These are phyloP conservation scores for Yarrowia sp. DNA, from an alignment of 805 yeast genomes.

Conservation along the genomic window DNA sequence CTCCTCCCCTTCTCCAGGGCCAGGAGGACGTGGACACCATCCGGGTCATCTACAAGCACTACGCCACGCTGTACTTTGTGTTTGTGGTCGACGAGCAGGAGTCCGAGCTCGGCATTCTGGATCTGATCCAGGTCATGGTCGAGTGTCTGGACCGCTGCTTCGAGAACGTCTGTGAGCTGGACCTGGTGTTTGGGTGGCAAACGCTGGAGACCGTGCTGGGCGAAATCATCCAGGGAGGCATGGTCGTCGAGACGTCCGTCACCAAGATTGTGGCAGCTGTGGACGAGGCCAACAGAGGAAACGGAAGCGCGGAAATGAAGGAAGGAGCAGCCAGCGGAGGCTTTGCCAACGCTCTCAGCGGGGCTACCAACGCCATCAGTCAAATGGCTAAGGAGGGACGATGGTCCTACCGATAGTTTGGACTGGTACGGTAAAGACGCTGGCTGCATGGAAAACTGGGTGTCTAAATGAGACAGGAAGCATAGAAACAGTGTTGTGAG, in stretches of 20 bases:
- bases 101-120: conserved; percentile 88
- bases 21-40: conserved; percentile 57
- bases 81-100: conserved; percentile 96
- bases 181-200: conserved; percentile 98
- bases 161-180: conserved; percentile 91
- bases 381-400: conserved; percentile 34
- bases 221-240: conserved; percentile 94
- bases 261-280: conserved; percentile 66
- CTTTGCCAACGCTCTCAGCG: conserved; percentile 33
- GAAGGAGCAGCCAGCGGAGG: conserved; percentile 28
- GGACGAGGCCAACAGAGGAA: conserved; percentile 41
- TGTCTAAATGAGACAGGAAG: conserved; percentile 1
- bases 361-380: conserved; percentile 35
- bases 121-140: conserved; percentile 93
- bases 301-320: conserved; percentile 30
- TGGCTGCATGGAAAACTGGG: neutral
- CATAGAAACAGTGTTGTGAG: conserved; percentile 5
- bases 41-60: conserved; percentile 87
- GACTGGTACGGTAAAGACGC: neutral
- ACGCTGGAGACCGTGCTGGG: conserved; percentile 79
- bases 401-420: conserved; percentile 4
- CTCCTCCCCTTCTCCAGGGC: conserved; percentile 68
- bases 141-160: conserved; percentile 92
- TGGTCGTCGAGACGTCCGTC: conserved; percentile 94
- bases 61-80: conserved; percentile 94